phyloP scores from a whole-genome alignment of 225 moss, liverwort and hornwort species.

The Physcomitrium patens region DNA sequence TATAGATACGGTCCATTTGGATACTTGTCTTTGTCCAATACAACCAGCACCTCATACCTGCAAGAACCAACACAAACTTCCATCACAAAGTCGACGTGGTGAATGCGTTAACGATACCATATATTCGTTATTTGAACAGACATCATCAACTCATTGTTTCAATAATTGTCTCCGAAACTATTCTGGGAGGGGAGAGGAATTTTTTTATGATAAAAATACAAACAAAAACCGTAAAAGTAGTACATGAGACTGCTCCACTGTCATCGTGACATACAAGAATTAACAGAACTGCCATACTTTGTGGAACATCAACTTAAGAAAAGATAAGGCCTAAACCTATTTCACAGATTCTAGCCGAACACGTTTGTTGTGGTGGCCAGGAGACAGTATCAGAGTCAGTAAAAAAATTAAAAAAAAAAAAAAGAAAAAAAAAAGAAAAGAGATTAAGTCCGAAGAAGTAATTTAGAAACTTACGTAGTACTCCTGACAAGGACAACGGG shows the following conservation, averaged over 20 bases:
- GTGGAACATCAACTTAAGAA: background rate
- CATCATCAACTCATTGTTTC: background rate
- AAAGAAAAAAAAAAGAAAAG: no score
- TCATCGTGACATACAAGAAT: background rate
- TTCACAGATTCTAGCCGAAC: no score
- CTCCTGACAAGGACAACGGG: constrained; percentile 58
- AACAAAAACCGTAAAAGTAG: background rate
- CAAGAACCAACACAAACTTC: constrained; percentile 10
- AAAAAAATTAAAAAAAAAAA: no score
- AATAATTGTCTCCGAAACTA: background rate
- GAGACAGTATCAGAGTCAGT: background rate
- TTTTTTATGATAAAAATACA: background rate
- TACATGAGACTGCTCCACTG: background rate
- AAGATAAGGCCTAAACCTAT: background rate
- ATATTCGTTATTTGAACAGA: background rate
- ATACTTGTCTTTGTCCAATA: constrained; percentile 23
- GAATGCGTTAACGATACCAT: background rate
- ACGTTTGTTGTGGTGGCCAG: background rate
- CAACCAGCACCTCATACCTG: constrained; percentile 38
- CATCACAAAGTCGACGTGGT: background rate
- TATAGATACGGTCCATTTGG: constrained; percentile 21
- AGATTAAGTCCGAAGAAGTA: background rate
- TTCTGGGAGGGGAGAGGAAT: background rate
- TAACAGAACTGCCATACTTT: background rate
- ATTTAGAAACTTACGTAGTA: constrained; percentile 48